Base-by-base conservation (phyloP, 2,329 filamentous ascomycete genomes). In the Aspergillus pseudoglaucus region DNA sequence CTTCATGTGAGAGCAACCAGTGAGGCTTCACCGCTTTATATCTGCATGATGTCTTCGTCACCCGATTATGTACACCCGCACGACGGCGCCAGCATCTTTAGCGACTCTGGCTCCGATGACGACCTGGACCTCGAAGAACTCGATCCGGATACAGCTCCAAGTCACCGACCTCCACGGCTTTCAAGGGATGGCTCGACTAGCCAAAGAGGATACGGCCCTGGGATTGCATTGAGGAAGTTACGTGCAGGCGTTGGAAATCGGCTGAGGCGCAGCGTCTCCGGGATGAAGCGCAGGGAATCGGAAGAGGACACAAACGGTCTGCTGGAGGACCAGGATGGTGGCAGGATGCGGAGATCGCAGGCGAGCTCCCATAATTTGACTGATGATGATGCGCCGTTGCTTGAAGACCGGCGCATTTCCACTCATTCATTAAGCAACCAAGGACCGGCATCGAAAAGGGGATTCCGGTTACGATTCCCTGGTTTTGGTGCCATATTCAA, bases 321-420 rank as follows among this genome's bases (percentile, higher is more conserved):
- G 47, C 71, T 91, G 46, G 81, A 82, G 45, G 81, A 86, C 42
- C 75, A 77, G 12, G 79, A 82, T 39, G 75, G 73, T 4, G 72
- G 75, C 17, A 72, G 72, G 46, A 73, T 75, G 49, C 75, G 79
- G 52, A 78, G 80, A 58, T 84, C 82, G 1, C 81, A 81, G 52
- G 78, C 75, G 17, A 83, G 80, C 60, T 74, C 70, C 22, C 75
- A 75, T 14, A 58, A 60, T 40, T 73, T 74, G 53, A 78, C 75
- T 18, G 81, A 83, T 42, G 88, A 91, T 54, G 84, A 91, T 69
- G 82, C 81, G 32, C 87, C 88, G n/a, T 75, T 95, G 27, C 73
- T 94, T 25, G 59, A 70, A 48, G 59, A 70, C 61, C 50, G 72
- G 61, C 58, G 73, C 71, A 57, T 68, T 32, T 64, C 62, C 4